Evolutionary conservation across 83 land plant genomes (phyloP), one percentile per base, ranked within the genome.

Genomic region (Thuja plicata): DNA sequence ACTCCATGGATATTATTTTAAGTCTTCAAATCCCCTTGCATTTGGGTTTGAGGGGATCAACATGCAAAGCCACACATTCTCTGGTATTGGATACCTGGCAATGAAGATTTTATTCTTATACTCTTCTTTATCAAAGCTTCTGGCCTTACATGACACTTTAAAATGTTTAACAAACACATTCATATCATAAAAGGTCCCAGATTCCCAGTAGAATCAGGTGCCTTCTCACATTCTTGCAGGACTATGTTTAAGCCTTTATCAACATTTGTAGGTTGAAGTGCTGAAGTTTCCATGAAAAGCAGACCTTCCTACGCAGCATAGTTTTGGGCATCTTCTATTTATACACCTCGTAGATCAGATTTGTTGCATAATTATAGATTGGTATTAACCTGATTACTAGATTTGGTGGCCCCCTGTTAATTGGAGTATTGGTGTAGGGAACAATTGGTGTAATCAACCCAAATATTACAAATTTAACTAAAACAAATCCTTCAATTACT

Each of bases 311-410:
- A 88, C 88, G 91, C 93, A 54, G 94, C 92, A 89, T 89, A 77
- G 21, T 84, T 70, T 83, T 93, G 90, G 32, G 89, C 94, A 91
- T 93, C 94, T 5, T 70, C 85, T 77, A 89, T 91, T 13, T 88
- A 3, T 43, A 91, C 91, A 77, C 89, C 89, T 89, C 94, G 88
- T 19, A 93, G 62, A 89, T 93, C 94, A 34, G 92, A 90, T 55
- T 93, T 93, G 91, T 93, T 93, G 50, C 94, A 93, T 93, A 38
- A 93, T 90, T 73, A 93, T 83, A 90, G 91, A 89, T 93, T 93
- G 38, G 92, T 89, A 78, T 93, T 92, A 24, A 92, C 94, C 89
- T 93, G 94, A 84, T 93, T n/a, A n/a, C n/a, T n/a, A n/a, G n/a
- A n/a, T n/a, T n/a, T n/a, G n/a, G n/a, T n/a, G n/a, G n/a, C n/a